phyloP scores from a whole-genome alignment of 140 eudicot genomes.

The Senecio squalidus region DNA sequence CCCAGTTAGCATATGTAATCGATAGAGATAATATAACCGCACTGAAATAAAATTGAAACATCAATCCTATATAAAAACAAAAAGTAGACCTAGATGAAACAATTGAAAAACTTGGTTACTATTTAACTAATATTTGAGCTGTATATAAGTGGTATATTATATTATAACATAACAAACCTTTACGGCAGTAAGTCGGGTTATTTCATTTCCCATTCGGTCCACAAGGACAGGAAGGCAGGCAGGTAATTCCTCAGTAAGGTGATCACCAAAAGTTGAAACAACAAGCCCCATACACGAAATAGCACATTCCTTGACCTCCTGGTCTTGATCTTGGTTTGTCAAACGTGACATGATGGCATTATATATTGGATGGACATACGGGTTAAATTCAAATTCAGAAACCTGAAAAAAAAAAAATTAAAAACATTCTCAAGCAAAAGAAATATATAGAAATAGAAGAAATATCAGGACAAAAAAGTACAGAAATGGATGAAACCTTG shows the following conservation, averaged over 20 bases:
- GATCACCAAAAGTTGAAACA: conserved; percentile 94
- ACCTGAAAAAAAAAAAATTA: conserved; percentile 37
- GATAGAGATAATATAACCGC: too few species aligned
- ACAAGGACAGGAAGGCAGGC: conserved; percentile 92
- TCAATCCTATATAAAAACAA: too few species aligned
- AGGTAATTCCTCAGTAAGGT: conserved; percentile 64
- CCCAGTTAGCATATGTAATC: too few species aligned
- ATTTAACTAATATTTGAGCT: too few species aligned
- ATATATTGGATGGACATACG: conserved; percentile 87
- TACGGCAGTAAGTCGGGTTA: conserved; percentile 95
- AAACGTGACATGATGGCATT: conserved; percentile 89
- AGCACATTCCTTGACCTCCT: conserved; percentile 99
- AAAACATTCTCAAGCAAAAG: conserved; percentile 28
- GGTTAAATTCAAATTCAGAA: conserved; percentile 67
- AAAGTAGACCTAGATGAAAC: too few species aligned
- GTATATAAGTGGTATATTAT: background rate
- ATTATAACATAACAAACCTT: conserved; percentile 51
- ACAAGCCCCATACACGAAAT: conserved; percentile 98
- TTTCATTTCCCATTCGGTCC: conserved; percentile 98
- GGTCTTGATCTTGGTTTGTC: conserved; percentile 99
- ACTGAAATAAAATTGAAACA: too few species aligned
- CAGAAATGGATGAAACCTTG: conserved; percentile 39
- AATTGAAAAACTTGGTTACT: too few species aligned
- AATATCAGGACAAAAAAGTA: background rate
- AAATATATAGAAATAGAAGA: background rate